These are phyloP conservation scores for Dianthus caryophyllus DNA, from an alignment of 148 eudicot genomes.

Conservation along the genomic window DNA sequence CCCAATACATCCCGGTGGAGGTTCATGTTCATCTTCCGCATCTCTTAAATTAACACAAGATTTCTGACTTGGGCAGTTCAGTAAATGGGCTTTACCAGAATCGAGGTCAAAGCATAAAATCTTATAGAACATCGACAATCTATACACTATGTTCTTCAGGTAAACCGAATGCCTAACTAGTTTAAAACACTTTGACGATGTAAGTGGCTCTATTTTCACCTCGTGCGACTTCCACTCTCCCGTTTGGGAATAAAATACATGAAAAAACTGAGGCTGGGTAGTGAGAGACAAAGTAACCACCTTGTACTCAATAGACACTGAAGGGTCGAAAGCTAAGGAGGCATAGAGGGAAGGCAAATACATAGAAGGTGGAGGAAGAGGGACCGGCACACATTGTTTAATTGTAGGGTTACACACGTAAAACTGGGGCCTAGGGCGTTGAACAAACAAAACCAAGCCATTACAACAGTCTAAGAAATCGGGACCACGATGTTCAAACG, in stretches of 20 bases:
- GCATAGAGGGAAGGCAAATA: slow-evolving; percentile 17
- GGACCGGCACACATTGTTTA: neutral
- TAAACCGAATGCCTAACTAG: neutral
- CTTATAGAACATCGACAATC: slow-evolving; percentile 2
- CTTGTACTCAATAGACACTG: slow-evolving; percentile 13
- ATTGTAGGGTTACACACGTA: slow-evolving; percentile 19
- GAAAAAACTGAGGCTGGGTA: slow-evolving; percentile 10
- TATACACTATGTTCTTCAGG: slow-evolving; percentile 1
- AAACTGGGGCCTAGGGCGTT: slow-evolving; percentile 9
- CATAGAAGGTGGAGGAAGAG: slow-evolving; percentile 10
- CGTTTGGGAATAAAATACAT: slow-evolving; percentile 12
- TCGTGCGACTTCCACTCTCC: slow-evolving; percentile 16
- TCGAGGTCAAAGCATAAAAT: slow-evolving; percentile 3
- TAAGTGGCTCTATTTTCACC: neutral
- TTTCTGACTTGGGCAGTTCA: neutral
- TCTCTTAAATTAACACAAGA: neutral
- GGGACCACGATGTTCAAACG: neutral
- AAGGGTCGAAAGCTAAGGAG: slow-evolving; percentile 19
- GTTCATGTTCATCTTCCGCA: neutral
- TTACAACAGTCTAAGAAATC: neutral
- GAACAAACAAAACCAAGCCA: slow-evolving; percentile 17
- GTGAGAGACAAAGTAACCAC: slow-evolving; percentile 4
- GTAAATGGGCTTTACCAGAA: neutral
- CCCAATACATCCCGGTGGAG: slow-evolving; percentile 9
- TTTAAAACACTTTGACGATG: no score